phyloP scores from a whole-genome alignment of 2,329 filamentous ascomycete genomes.

The Kalaharituber pfeilii region DNA sequence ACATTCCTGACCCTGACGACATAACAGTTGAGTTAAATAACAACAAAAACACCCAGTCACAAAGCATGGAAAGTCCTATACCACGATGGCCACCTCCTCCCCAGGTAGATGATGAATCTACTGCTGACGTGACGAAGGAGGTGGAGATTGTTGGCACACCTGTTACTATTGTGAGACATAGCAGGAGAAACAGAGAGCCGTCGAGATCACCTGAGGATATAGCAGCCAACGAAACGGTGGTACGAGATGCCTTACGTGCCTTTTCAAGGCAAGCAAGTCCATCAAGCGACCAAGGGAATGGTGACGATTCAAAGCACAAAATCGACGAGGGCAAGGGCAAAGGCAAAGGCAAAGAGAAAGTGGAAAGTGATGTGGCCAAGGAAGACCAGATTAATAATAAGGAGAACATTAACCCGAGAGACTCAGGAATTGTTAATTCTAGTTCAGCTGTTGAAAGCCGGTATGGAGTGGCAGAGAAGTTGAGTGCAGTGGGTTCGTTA shows the following conservation, averaged over 20 bases:
- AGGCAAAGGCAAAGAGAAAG: neutral
- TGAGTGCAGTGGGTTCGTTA: neutral
- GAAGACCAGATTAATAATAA: neutral
- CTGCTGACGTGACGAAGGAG: slow-evolving; percentile 1
- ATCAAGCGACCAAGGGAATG: neutral
- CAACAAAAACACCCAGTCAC: neutral
- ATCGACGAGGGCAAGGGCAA: neutral
- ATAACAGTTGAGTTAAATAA: neutral
- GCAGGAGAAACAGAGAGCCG: neutral
- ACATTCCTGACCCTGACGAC: neutral
- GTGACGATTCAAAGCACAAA: neutral
- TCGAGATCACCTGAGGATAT: neutral
- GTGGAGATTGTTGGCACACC: neutral
- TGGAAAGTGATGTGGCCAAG: neutral
- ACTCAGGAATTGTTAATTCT: neutral
- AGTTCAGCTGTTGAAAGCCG: neutral
- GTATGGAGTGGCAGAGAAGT: neutral
- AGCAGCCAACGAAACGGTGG: neutral
- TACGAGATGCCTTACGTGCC: neutral
- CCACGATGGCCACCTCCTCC: neutral
- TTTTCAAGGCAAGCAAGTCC: neutral
- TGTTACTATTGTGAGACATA: neutral
- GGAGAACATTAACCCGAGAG: neutral
- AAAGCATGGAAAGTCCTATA: neutral
- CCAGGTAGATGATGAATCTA: neutral